Base-by-base conservation (phyloP, 345 rosid species). In the Combretum micranthum region DNA sequence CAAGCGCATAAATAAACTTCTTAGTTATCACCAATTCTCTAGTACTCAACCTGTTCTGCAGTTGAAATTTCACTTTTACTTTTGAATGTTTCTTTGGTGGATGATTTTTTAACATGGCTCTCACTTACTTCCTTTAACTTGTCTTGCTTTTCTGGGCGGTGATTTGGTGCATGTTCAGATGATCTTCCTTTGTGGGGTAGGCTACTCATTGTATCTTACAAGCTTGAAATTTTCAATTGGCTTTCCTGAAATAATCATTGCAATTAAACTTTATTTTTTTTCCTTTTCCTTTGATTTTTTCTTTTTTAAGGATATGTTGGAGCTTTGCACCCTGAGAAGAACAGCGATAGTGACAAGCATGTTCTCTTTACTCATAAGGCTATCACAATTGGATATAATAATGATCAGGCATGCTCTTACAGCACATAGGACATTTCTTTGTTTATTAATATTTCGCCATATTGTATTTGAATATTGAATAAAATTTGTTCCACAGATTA, bases 181-280 rank as follows among this genome's bases (percentile, higher is more conserved):
- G 97, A 89, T 71, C 84, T 89, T 75, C 97, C 97, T 64, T 65
- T 89, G 64, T 84, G 88, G 92, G 92, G 95, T 89, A 32, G 39
- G 39, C 39, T 7, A 4, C 6, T 32, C 39, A 32, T 32, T 32
- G 39, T 7, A 7, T 32, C 39, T 32, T 32, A 86, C 71, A 90
- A 17, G 32, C 49, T 59, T 47, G 6, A 32, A 5, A 1, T 32
- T 15, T 42, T 20, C 42, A 0, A 20, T 12, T 42, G 19, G 16
- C 12, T 13, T 42, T 51, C 19, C 57, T 21, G 11, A 44, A 23
- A 20, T 53, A 26, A 47, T 53, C 21, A 19, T 57, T 54, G 23
- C 4, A 22, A 44, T 42, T n/a, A n/a, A 21, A 57, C 44, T 17
- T 52, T 51, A 44, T 10, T 37, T 19, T 64, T 45, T 17, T 42